Base-by-base conservation (phyloP, 768 basidiomycete species). In the Podaxis sp. region DNA sequence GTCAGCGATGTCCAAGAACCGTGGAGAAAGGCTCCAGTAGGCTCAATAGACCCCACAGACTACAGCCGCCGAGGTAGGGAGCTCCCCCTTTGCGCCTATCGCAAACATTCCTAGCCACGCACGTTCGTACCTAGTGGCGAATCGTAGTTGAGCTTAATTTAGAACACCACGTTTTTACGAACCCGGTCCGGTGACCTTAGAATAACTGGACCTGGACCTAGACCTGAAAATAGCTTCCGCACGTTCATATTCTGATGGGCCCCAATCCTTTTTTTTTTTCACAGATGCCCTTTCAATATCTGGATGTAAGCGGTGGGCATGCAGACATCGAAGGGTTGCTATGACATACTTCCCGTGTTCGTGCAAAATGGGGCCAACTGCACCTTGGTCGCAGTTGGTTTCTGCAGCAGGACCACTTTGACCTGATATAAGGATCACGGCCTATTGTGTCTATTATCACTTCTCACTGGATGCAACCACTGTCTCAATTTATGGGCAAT, bases 121-220 rank as follows among this genome's bases (percentile, higher is more conserved):
- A 62, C 52, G 61, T 62, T 62, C 52, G 61, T 62, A 19, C 11
- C n/a, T 42, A 13, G 30, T n/a, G 8, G 44, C 53, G 26, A 48
- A 54, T 46, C 13, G 39, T 17, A 26, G 2, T 9, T 33, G 38
- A 11, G 24, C 51, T 55, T 36, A 30, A 48, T 44, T 46, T 62
- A 62, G 61, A 55, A 38, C 53, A 42, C 52, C 52, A 46, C 26
- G 26, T 38, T 54, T 40, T 30, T 28, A 30, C 19, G 22, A 33
- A 26, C 19, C 24, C 33, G 52, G 48, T 15, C 59, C 59, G 59
- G 30, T 33, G 30, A 22, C 49, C 49, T 6, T 7, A n/a, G n/a
- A n/a, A 46, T n/a, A 17, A 2, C 17, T n/a, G 39, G 15, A 46
- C 17, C n/a, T 4, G 44, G n/a, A 22, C 46, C 48, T 51, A 8